Evolutionary conservation across 345 rosid genomes (phyloP), one percentile per base, ranked within the genome.

Genomic region (Gossypium ekmanianum): DNA sequence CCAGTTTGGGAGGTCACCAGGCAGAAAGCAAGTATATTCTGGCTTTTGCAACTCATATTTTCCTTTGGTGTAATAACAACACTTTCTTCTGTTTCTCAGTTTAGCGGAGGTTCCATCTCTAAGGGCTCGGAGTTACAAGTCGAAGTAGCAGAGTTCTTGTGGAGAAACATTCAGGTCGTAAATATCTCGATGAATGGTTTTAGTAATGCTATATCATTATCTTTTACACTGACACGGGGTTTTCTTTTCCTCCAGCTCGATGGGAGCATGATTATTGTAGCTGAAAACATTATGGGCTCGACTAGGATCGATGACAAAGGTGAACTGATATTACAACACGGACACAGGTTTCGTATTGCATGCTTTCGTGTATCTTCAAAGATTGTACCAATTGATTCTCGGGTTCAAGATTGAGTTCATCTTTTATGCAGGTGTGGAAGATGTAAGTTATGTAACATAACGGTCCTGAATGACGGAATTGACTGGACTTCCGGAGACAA

Each of bases 1-100:
- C 97, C 97, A 65, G 91, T 92, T 86, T 94, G 98, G 97, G 94
- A 94, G 79, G 89, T 94, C 59, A 81, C 88, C 56, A 83, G 92
- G 81, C 95, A 91, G 82, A 94, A 92, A 87, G 98, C 88, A 78
- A 78, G 80, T 26, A 41, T 79, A 63, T 50, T n/a, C 44, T 67
- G 47, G 59, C 58, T 72, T 73, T 63, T 51, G 64, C 24, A 69
- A 34, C 41, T 34, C 41, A 34, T 34, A 34, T 34, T 34, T 34
- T 34, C 41, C 41, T 34, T 34, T 44, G 41, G 52, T 51, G 13
- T 61, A 54, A 67, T 73, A n/a, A 62, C 71, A 63, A 10, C 55
- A 59, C 64, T 41, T 29, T 44, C 10, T 52, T 73, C 75, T 11
- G 71, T 43, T 77, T 73, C 66, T 73, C 85, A 91, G 98, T 92